Evolutionary conservation across 2,329 filamentous ascomycete species (phyloP).

Genomic region (Fusarium sp.): DNA sequence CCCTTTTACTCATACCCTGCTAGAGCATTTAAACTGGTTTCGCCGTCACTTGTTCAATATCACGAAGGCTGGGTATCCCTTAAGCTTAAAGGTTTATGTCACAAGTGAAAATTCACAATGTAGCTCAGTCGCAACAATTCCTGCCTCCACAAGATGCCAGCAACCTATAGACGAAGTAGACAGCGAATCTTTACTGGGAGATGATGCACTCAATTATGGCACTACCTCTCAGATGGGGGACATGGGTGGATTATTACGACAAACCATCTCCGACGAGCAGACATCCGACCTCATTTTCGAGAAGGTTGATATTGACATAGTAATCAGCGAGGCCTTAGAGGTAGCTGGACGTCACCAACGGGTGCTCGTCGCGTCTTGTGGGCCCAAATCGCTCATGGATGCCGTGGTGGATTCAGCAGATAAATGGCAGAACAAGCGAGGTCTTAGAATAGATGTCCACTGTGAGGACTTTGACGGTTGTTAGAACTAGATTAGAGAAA

Average conservation of each 20-base stretch:
- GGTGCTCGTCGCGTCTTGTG: neutral
- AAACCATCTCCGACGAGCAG: neutral
- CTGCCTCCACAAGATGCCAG: rapidly evolving
- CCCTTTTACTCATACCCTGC: rapidly evolving
- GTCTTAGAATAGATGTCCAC: neutral
- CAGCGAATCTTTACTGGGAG: neutral
- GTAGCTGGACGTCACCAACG: neutral
- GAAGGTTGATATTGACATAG: neutral
- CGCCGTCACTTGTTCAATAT: neutral
- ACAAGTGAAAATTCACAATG: rapidly evolving
- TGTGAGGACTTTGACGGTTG: slow-evolving; percentile 1
- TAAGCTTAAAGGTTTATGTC: neutral
- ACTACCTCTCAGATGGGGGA: neutral
- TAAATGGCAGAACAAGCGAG: neutral
- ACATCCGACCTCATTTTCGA: neutral
- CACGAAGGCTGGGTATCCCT: rapidly evolving
- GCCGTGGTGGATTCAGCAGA: neutral
- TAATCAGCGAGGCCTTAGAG: neutral
- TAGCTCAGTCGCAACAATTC: neutral
- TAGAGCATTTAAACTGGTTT: slow-evolving; percentile 8
- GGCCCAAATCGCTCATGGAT: neutral
- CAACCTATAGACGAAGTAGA: neutral
- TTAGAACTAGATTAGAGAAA: neutral
- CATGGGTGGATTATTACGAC: no score
- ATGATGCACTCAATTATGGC: neutral